Evolutionary conservation across 306 rosid species (phyloP).

Genomic region (Vigna hirtella): DNA sequence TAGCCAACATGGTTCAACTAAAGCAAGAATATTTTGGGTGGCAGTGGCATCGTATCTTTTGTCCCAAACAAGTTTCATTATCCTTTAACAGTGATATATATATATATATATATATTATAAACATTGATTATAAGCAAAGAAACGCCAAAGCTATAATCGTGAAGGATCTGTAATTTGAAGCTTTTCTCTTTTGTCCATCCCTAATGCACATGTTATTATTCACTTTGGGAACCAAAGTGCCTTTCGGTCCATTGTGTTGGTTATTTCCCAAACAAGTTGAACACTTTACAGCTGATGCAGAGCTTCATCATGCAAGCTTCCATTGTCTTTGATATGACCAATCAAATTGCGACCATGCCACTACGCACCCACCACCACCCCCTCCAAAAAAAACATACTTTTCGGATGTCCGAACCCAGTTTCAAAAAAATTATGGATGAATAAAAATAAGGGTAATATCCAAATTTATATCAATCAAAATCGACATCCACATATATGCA

Average conservation of each 20-base stretch:
- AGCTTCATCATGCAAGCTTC: slow-evolving; percentile 41
- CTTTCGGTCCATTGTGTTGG: slow-evolving; percentile 50
- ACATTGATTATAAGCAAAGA: slow-evolving; percentile 35
- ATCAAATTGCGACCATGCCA: slow-evolving; percentile 1
- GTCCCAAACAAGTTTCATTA: slow-evolving; percentile 14
- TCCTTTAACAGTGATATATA: neutral
- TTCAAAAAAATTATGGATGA: neutral
- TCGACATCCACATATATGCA: slow-evolving; percentile 5
- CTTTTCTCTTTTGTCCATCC: slow-evolving; percentile 7
- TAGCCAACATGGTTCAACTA: slow-evolving; percentile 27
- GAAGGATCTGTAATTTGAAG: neutral
- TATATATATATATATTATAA: neutral
- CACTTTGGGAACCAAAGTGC: slow-evolving; percentile 41
- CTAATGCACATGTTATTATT: slow-evolving; percentile 42
- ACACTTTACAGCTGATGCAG: slow-evolving; percentile 54
- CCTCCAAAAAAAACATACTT: neutral
- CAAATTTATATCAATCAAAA: slow-evolving; percentile 33
- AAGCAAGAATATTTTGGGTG: slow-evolving; percentile 18
- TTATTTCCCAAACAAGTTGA: slow-evolving; percentile 36
- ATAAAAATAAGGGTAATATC: slow-evolving; percentile 9
- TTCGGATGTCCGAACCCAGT: neutral
- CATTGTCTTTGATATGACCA: slow-evolving; percentile 10
- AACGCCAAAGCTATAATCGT: slow-evolving; percentile 16
- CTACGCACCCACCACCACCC: neutral
- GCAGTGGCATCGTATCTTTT: slow-evolving; percentile 5